phyloP scores from a whole-genome alignment of 2,329 filamentous ascomycete species.

The Talaromyces rugulosus region DNA sequence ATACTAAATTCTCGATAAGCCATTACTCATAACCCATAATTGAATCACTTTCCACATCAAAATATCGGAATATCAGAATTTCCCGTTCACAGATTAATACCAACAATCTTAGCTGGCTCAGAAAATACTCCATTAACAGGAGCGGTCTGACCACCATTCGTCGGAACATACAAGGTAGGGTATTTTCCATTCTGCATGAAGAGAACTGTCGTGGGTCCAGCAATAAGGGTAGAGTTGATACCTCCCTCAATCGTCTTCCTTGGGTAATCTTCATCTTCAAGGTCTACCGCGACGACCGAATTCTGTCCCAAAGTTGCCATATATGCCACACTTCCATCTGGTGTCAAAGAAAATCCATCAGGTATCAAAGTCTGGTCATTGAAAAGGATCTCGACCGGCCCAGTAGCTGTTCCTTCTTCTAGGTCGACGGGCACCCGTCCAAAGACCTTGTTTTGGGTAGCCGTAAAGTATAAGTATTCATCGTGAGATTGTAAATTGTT shows the following conservation, averaged over 20 bases:
- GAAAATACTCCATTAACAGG: conserved; percentile 12
- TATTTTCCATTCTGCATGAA: conserved; percentile 12
- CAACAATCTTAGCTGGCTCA: conserved; percentile 13
- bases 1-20: neutral
- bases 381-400: conserved; percentile 15
- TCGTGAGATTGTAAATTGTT: conserved; percentile 14
- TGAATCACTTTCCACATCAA: neutral
- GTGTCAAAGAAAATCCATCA: conserved; percentile 18
- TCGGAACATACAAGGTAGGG: conserved; percentile 15
- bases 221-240: conserved; percentile 12
- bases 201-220: conserved; percentile 16
- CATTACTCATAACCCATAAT: neutral
- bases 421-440: conserved; percentile 17
- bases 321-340: conserved; percentile 14
- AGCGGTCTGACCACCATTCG: conserved; percentile 12
- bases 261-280: conserved; percentile 8
- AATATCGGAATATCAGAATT: neutral
- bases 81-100: neutral
- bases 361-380: conserved; percentile 8
- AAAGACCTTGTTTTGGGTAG: conserved; percentile 15
- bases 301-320: conserved; percentile 16
- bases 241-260: conserved; percentile 6
- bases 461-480: conserved; percentile 17
- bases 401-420: conserved; percentile 13
- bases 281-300: conserved; percentile 12